Conservation (phyloP, 768 basidiomycete genomes). For the Sutorius australiensis region DNA sequence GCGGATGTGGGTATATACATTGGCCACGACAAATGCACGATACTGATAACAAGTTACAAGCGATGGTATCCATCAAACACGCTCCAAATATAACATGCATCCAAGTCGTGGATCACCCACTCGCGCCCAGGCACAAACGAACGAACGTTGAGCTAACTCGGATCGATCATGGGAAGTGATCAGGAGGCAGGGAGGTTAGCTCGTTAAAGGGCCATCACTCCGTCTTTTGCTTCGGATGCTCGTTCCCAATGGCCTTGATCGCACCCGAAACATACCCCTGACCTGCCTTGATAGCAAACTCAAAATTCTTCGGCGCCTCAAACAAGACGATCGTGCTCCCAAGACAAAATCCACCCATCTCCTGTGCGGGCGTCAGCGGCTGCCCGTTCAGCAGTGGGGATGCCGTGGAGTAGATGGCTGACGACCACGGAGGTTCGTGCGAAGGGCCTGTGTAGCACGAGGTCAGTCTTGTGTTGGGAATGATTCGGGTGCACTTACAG, state of each 20-base stretch:
- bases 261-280: conserved; percentile 55
- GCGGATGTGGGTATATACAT: too few relatives aligned
- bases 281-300: conserved; percentile 71
- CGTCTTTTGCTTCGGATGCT: conserved; percentile 31
- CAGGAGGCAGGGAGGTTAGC: too few relatives aligned
- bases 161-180: background rate
- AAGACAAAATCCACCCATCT: conserved; percentile 96
- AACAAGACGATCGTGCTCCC: too few relatives aligned
- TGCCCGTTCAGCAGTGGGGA: conserved; percentile 83
- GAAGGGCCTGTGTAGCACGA: conserved; percentile 52
- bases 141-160: background rate
- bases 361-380: conserved; percentile 81
- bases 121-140: background rate
- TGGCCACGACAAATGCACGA: background rate
- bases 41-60: background rate
- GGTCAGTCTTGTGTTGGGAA: background rate
- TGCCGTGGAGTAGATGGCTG: conserved; percentile 83
- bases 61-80: background rate
- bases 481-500: conserved; percentile 39
- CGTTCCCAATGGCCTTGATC: conserved; percentile 23
- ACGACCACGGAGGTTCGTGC: conserved; percentile 80
- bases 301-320: conserved; percentile 46
- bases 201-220: conserved; percentile 15
- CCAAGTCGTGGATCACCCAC: background rate
- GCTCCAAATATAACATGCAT: background rate